Evolutionary conservation across 2,329 filamentous ascomycete species (phyloP), one percentile per base, ranked within the genome.

Genomic region (Cladosporium colombiae): DNA sequence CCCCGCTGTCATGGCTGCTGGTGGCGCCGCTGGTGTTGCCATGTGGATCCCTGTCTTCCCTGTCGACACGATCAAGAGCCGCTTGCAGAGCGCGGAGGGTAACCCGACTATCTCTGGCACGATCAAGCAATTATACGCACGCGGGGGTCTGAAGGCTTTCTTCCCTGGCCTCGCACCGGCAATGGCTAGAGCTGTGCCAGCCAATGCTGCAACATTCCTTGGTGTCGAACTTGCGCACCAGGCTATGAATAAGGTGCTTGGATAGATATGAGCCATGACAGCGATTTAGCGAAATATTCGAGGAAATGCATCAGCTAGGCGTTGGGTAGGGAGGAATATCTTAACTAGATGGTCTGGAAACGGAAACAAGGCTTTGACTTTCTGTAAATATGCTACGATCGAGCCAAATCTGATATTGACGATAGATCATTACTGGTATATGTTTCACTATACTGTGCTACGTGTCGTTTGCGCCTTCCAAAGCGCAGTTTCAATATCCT

Each of bases 11-110:
- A 92, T 93, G 73, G 86, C 88, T 31, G 95, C 95, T 1, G 95
- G 95, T 73, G 95, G 91, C 69, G 91, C 89, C 4, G 95, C 95
- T 0, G 95, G 95, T 75, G 87, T 99, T 29, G 95, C 95, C 69
- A 99, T 99, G 95, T 99, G 95, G 95, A 95, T 97, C 71, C 93
- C 95, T 63, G 93, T 99, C 50, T 99, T 99, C 86, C 95, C 95
- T 25, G 86, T 99, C 70, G 95, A 99, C 76, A 99, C 95, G 0
- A 89, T 99, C 81, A 99, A 99, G 87, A 93, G 90, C 69, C 85
- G 93, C 44, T 81, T 99, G 77, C 95, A 99, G 84, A 96, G 92
- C 52, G 92, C 92, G 50, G 91, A 95, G 75, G 93, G 92, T 58
- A 90, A 90, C 71, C 89, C 93, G 59, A 92, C 90, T 0, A 87